Evolutionary conservation across 2,329 filamentous ascomycete species (phyloP), one percentile per base, ranked within the genome.

Genomic region (Colletotrichum filicis): DNA sequence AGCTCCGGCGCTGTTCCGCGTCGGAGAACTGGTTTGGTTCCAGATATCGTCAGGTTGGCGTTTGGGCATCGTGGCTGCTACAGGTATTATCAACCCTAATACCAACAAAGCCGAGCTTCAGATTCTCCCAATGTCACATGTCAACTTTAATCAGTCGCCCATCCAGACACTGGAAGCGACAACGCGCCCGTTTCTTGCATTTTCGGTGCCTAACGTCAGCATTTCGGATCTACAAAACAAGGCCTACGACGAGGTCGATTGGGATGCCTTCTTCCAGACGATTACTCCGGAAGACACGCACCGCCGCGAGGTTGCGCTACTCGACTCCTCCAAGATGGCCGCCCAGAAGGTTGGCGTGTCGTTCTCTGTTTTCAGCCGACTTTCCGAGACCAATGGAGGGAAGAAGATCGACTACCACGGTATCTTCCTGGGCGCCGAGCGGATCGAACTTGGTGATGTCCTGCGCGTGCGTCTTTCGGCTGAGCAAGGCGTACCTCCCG

Each of bases 321-420:
- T 89, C 4, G 87, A 88, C 71, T 87, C 86, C 0, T 88, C 87
- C 4, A 89, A 89, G 76, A 81, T 88, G 76, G 87, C 85, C 1
- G 87, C 86, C 4, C 82, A 81, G 22, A 86, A 85, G 70, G 83
- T 88, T 32, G 86, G 88, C 71, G 82, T 84, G 67, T 86, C 85
- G 1, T 87, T 83, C 77, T 88, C 86, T 0, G 80, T 87, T n/a
- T 88, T 87, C 79, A 85, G 80, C 16, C 80, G 77, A 24, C 78
- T 81, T 19, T 77, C 74, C 3, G 79, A 79, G 49, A 81, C 79
- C 52, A 69, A 75, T 55, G 80, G 79, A 24, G 77, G 77, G 12
- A 81, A 83, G 66, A 82, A 79, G 5, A 76, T 79, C 2, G 76
- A 79, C 11, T 88, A 85, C 75, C 85, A 84, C 61, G 87, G 87